Base-by-base conservation (phyloP, 75 land plant genomes). In the Pseudotsuga menziesii region DNA sequence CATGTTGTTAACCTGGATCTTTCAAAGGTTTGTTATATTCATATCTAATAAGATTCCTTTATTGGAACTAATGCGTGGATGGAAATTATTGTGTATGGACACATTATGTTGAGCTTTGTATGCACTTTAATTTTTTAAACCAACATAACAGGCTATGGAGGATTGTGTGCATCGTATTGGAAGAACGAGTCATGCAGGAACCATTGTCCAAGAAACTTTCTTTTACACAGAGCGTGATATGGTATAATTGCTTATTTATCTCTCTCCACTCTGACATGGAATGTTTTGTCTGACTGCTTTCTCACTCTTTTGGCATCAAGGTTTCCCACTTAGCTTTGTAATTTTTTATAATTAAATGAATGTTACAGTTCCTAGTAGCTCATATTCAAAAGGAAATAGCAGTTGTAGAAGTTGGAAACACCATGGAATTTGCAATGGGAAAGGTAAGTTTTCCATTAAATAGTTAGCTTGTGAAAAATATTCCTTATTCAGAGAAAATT, bases 91-190 rank as follows among this genome's bases (percentile, higher is more conserved):
- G 36, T 76, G 44, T 7, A 22, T n/a, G 17, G 20, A 23, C 35
- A 32, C 44, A 62, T 36, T 22, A 19, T n/a, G 9, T 35, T 61
- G 16, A 25, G 69, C 22, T 66, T 59, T 76, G 3, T 29, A 14
- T 4, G 26, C 44, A 23, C 3, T 22, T 76, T 41, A 35, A 25
- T 35, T 22, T 32, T 4, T 23, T n/a, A 60, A 36, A 48, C 55
- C 56, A 48, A 48, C 54, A 48, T 48, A 11, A 41, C 59, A 89
- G 89, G 81, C 85, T 1, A 86, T 92, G 92, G 92, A 92, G 71
- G 94, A 92, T 77, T 92, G 90, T 81, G 94, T 92, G 52, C 94
- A 92, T 64, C 84, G 94, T 12, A 92, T 92, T 88, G 94, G 94
- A 71, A 84, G 94, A 80, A 92, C 94, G 54, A 92, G 94, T 16